Evolutionary conservation across 1,139 yeast species (phyloP).

Genomic region (Scheffersomyces lignicola): DNA sequence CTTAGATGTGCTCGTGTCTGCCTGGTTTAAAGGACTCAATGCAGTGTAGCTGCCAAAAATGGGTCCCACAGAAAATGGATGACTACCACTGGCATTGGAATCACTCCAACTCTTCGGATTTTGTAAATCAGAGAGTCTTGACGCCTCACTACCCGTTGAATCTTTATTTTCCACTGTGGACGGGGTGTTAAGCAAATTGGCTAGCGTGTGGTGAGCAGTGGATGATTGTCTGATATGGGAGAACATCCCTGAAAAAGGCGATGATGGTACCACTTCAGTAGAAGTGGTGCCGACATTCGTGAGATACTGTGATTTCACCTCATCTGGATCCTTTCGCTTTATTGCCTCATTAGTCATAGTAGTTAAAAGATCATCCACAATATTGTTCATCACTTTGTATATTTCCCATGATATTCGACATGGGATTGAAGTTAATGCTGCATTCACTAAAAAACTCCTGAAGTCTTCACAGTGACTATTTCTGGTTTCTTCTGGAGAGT

Average conservation of each 20-base stretch:
- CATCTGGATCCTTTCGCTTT: slow-evolving; percentile 4
- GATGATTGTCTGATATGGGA: slow-evolving; percentile 9
- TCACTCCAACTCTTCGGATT: background rate
- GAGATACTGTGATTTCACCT: slow-evolving; percentile 6
- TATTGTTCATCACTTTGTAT: slow-evolving; percentile 15
- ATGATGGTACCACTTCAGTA: no score
- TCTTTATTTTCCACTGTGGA: background rate
- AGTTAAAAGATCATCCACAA: slow-evolving; percentile 7
- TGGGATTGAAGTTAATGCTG: slow-evolving; percentile 15
- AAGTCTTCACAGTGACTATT: slow-evolving; percentile 13
- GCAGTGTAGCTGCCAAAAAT: background rate
- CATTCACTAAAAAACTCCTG: slow-evolving; percentile 12
- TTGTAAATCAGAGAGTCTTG: background rate
- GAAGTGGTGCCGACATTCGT: background rate
- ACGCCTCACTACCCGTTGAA: background rate
- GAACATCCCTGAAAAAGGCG: slow-evolving; percentile 1
- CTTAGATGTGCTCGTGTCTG: background rate
- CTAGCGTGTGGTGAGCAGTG: slow-evolving; percentile 7
- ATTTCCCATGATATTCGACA: slow-evolving; percentile 19
- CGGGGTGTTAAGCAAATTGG: slow-evolving; percentile 14
- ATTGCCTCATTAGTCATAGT: slow-evolving; percentile 6
- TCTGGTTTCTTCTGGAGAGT: slow-evolving; percentile 8
- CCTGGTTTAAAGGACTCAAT: background rate
- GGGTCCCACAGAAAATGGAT: background rate
- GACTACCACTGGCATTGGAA: background rate